Evolutionary conservation across 768 basidiomycete genomes (phyloP).

Genomic region (Mycena olivaceomarginata): DNA sequence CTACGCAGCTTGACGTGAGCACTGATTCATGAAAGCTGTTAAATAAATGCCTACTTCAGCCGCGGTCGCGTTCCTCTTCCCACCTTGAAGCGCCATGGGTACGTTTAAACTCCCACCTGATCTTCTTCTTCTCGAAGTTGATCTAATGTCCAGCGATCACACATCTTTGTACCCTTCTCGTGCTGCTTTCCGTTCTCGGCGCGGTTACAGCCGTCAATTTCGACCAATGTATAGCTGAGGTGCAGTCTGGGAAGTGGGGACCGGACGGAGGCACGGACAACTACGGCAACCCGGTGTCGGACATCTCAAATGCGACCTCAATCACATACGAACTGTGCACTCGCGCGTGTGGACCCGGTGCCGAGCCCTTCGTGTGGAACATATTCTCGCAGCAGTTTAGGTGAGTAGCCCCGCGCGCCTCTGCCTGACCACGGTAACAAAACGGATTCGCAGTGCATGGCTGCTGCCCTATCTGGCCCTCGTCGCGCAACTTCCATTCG

Average conservation of each 20-base stretch:
- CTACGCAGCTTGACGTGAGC: too few species aligned
- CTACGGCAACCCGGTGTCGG: slow-evolving; percentile 38
- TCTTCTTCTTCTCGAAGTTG: too few species aligned
- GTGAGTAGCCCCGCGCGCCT: not conserved
- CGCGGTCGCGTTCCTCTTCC: too few species aligned
- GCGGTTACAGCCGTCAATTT: slow-evolving; percentile 12
- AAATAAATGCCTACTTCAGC: too few species aligned
- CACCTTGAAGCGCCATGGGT: too few species aligned
- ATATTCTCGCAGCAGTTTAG: slow-evolving; percentile 56
- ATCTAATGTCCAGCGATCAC: not conserved
- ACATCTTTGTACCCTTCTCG: not conserved
- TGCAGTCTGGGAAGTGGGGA: slow-evolving; percentile 1
- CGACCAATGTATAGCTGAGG: slow-evolving; percentile 6
- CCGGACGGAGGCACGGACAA: slow-evolving; percentile 33
- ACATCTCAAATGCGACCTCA: slow-evolving; percentile 41
- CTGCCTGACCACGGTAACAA: not conserved
- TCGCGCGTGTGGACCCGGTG: slow-evolving; percentile 44
- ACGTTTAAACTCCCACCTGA: too few species aligned
- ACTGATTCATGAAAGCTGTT: too few species aligned
- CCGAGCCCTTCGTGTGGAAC: slow-evolving; percentile 48
- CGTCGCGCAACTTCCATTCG: slow-evolving; percentile 65
- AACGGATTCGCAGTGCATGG: slow-evolving; percentile 52
- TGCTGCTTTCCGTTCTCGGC: not conserved
- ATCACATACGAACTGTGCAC: slow-evolving; percentile 49
- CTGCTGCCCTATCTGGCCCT: slow-evolving; percentile 65